Conservation (phyloP, 148 eudicot genomes). For the Polygonum maritimum region DNA sequence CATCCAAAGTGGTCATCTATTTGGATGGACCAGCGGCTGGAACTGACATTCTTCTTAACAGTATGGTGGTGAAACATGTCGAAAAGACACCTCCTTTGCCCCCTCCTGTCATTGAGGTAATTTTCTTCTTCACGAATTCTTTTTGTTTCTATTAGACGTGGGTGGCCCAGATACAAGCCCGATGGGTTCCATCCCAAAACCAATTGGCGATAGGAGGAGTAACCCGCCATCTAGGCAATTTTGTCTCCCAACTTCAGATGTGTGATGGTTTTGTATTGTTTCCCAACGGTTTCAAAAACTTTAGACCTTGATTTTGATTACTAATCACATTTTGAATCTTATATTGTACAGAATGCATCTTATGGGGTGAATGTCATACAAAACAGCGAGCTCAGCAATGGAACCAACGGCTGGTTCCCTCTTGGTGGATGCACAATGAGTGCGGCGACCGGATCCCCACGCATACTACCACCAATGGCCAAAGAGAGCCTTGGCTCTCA, state of each 20-base stretch:
- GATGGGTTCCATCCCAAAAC: too few species aligned
- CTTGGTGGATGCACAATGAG: conserved; percentile 76
- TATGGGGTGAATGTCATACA: conserved; percentile 71
- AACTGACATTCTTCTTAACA: conserved; percentile 77
- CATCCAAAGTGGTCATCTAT: conserved; percentile 57
- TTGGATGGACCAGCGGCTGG: conserved; percentile 95
- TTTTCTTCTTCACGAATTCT: not conserved
- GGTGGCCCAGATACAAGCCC: too few species aligned
- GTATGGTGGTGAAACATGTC: conserved; percentile 66
- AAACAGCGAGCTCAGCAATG: conserved; percentile 64
- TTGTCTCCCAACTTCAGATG: too few species aligned
- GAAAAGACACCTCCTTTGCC: conserved; percentile 73
- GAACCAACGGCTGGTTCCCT: conserved; percentile 67
- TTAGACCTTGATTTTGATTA: not conserved
- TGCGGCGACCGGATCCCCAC: conserved; percentile 67
- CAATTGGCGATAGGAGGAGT: too few species aligned
- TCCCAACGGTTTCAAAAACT: not conserved
- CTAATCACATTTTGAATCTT: not conserved
- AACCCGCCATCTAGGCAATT: too few species aligned
- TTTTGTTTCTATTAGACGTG: too few species aligned
- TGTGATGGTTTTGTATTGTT: too few species aligned
- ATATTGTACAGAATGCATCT: conserved; percentile 33
- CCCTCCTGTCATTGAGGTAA: conserved; percentile 71
- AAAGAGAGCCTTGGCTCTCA: conserved; percentile 55
- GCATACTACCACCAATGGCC: conserved; percentile 80